Percentiles rank a stretch among this genome's conserved stretches.
Evolutionary conservation across 352 stramenopile genomes (phyloP).

Genomic region (Globisporangium abappressorium): DNA sequence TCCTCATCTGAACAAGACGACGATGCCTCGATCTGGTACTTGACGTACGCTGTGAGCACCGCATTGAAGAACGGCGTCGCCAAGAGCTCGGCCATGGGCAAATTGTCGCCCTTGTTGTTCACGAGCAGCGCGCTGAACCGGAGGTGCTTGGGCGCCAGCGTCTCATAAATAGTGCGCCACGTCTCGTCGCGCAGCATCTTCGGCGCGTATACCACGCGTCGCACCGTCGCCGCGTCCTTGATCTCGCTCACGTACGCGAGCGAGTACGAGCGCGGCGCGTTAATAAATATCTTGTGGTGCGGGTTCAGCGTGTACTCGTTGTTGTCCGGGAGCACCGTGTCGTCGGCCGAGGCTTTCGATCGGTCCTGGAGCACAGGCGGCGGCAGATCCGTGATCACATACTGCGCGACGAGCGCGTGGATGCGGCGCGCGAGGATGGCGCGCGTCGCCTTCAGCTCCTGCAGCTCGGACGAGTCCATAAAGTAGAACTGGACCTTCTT

Average conservation of each 20-base stretch:
- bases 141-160: conserved; percentile 46
- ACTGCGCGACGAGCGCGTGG: conserved; percentile 63
- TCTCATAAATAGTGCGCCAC: conserved; percentile 73
- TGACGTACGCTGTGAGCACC: conserved; percentile 61
- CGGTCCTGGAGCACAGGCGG: conserved; percentile 60
- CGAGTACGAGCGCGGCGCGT: conserved; percentile 65
- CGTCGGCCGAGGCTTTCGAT: conserved; percentile 31
- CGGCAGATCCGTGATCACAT: conserved; percentile 61
- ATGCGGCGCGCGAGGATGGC: conserved; percentile 57
- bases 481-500: conserved; percentile 76
- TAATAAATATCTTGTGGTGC: conserved; percentile 86
- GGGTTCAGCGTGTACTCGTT: conserved; percentile 70
- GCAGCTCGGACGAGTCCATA: conserved; percentile 55
- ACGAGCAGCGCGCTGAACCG: conserved; percentile 54
- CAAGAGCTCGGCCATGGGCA: conserved; percentile 64
- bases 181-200: conserved; percentile 75
- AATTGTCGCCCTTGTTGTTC: conserved; percentile 59
- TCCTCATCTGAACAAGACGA: conserved; percentile 11
- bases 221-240: conserved; percentile 36
- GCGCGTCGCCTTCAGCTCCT: conserved; percentile 50
- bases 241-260: conserved; percentile 45
- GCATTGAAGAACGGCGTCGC: conserved; percentile 58
- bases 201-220: conserved; percentile 51
- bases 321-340: conserved; percentile 33
- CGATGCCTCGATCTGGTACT: conserved; percentile 33